Evolutionary conservation across 768 basidiomycete species (phyloP).

Genomic region (Lactifluus piperatus): DNA sequence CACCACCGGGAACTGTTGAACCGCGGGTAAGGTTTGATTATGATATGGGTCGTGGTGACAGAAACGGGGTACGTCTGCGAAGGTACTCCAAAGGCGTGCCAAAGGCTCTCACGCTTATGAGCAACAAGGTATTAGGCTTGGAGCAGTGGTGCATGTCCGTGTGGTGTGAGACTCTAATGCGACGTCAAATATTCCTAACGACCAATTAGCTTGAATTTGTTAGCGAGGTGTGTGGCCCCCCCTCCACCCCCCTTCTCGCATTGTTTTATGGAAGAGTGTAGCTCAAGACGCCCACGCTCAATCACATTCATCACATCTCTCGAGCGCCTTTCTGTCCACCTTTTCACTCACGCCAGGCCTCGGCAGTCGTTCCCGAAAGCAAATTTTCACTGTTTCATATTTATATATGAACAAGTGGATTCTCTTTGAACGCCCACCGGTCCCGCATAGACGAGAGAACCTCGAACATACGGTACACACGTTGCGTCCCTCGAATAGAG

Average conservation of each 20-base stretch:
- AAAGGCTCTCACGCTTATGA: neutral
- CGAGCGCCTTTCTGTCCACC: neutral
- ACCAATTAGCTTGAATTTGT: neutral
- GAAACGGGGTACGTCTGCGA: conserved; percentile 10
- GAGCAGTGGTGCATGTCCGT: too few relatives aligned
- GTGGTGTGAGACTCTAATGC: too few relatives aligned
- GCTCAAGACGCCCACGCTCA: neutral
- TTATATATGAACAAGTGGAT: neutral
- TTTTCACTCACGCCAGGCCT: neutral
- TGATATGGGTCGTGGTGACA: conserved; percentile 2
- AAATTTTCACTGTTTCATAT: neutral
- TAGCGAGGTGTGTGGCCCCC: neutral
- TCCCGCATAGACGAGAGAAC: neutral
- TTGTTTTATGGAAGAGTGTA: neutral
- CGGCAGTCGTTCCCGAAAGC: neutral
- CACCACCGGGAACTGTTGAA: neutral
- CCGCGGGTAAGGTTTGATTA: conserved; percentile 11
- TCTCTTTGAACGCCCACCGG: too few relatives aligned
- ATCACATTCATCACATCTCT: neutral
- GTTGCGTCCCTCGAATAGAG: conserved; percentile 10
- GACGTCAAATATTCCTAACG: neutral
- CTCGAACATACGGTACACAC: conserved; percentile 12
- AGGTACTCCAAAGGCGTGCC: neutral
- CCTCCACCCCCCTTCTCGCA: too few relatives aligned
- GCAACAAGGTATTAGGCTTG: neutral